These are phyloP conservation scores for Kalmusia sp. DNA, from an alignment of 2,329 filamentous ascomycete genomes.

Conservation along the genomic window DNA sequence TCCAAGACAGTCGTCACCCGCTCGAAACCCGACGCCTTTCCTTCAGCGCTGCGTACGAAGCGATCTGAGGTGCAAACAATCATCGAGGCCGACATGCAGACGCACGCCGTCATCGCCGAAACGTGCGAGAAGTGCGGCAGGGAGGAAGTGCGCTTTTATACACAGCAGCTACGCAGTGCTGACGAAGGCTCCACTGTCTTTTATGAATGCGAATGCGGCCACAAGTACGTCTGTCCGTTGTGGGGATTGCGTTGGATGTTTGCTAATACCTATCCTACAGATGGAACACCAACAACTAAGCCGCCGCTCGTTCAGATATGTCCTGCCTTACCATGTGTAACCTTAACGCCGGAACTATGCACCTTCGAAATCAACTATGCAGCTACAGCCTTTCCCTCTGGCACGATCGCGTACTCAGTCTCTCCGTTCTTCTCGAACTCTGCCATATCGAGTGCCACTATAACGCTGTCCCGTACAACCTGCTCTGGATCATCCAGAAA, in stretches of 20 bases:
- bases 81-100: conserved; percentile 77
- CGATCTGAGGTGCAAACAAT: conserved; percentile 84
- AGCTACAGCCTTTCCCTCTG: conserved; percentile 49
- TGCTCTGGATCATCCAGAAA: conserved; percentile 91
- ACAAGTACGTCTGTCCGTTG: conserved; percentile 67
- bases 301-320: conserved; percentile 40
- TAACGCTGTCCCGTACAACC: conserved; percentile 91
- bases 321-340: conserved; percentile 18
- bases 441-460: conserved; percentile 97
- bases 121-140: conserved; percentile 82
- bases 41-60: conserved; percentile 86
- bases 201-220: conserved; percentile 85
- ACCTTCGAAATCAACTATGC: conserved; percentile 24
- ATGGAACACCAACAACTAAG: conserved; percentile 68
- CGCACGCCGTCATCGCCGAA: conserved; percentile 71
- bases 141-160: conserved; percentile 83
- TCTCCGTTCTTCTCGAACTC: conserved; percentile 92
- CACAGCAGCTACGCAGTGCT: conserved; percentile 85
- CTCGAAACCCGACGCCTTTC: conserved; percentile 90
- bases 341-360: conserved; percentile 36
- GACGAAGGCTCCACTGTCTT: conserved; percentile 96
- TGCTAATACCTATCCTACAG: conserved; percentile 39
- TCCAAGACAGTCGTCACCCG: conserved; percentile 79
- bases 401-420: conserved; percentile 90
- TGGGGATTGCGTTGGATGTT: conserved; percentile 6